phyloP scores from a whole-genome alignment of 2,329 filamentous ascomycete genomes.

The Curvularia eragrostidis region DNA sequence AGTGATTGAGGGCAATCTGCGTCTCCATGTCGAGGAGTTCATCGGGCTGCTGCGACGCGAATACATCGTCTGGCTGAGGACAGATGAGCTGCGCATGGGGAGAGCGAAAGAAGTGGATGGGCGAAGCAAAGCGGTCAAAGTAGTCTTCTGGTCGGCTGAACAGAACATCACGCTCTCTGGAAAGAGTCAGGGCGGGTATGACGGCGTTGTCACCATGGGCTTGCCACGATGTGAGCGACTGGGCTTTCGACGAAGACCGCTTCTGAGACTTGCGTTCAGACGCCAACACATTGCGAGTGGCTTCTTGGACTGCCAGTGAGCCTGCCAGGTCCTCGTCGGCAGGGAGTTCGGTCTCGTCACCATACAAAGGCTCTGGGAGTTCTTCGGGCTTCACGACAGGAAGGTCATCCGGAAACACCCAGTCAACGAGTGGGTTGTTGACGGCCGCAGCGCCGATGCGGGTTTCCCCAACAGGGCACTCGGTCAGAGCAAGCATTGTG shows the following conservation, averaged over 20 bases:
- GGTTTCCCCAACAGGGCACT: conserved; percentile 52
- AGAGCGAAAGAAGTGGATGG: conserved; percentile 59
- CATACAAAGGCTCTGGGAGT: conserved; percentile 38
- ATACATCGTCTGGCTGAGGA: conserved; percentile 33
- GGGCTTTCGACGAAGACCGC: conserved; percentile 29
- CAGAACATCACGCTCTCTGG: conserved; percentile 45
- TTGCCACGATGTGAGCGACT: conserved; percentile 38
- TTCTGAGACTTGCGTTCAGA: conserved; percentile 14
- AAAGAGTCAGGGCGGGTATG: conserved; percentile 41
- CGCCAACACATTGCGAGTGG: conserved; percentile 10
- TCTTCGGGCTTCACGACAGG: conserved; percentile 27
- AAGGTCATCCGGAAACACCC: conserved; percentile 53
- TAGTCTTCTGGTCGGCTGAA: conserved; percentile 54
- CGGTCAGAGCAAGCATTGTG: conserved; percentile 58
- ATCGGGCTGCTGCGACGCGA: conserved; percentile 37
- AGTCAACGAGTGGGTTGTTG: conserved; percentile 58
- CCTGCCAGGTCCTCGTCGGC: conserved; percentile 38
- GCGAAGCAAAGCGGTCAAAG: conserved; percentile 60
- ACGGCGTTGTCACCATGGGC: conserved; percentile 31
- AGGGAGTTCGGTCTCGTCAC: conserved; percentile 42
- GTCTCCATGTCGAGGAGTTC: conserved; percentile 41
- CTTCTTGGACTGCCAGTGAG: conserved; percentile 17
- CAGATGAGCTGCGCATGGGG: conserved; percentile 42
- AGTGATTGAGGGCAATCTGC: conserved; percentile 40
- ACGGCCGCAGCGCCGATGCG: conserved; percentile 56